Percentiles rank a stretch among this genome's conserved stretches.
phyloP scores from a whole-genome alignment of 2,329 filamentous ascomycete species.

The Zasmidium cellare region DNA sequence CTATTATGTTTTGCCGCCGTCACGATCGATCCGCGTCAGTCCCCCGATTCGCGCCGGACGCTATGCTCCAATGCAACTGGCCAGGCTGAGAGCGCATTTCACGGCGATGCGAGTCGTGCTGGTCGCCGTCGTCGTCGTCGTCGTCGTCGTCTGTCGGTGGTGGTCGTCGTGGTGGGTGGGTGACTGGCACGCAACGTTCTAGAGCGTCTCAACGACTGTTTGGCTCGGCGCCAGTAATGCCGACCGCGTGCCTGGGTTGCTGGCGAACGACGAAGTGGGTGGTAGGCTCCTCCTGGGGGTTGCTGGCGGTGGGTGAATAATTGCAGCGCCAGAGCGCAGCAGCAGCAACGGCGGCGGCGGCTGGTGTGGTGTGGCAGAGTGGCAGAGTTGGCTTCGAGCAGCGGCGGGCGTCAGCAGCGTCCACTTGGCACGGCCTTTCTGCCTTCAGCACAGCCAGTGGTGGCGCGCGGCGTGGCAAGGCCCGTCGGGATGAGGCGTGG shows the following conservation, averaged over 20 bases:
- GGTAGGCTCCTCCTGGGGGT: not conserved
- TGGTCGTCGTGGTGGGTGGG: not conserved
- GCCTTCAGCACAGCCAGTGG: not conserved
- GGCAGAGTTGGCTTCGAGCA: not conserved
- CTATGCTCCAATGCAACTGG: not conserved
- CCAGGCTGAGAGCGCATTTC: constrained; percentile 1
- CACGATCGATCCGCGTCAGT: not conserved
- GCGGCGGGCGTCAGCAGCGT: not conserved
- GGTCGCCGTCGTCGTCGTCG: not conserved
- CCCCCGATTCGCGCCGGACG: not conserved
- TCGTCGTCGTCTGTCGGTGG: not conserved
- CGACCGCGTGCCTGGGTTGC: not conserved
- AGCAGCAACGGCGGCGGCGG: not conserved
- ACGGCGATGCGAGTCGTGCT: not conserved
- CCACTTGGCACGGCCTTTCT: not conserved
- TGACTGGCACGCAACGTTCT: not conserved
- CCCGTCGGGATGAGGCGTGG: too few relatives aligned
- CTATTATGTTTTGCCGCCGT: constrained; percentile 2
- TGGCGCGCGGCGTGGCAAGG: not conserved
- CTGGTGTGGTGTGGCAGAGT: not conserved
- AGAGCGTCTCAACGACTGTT: not conserved
- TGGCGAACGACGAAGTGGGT: not conserved
- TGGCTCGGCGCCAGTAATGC: not conserved
- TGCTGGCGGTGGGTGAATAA: too few relatives aligned
- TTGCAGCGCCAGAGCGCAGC: not conserved